Conservation (phyloP, 2,329 filamentous ascomycete species). For the Hypoxylon sp. region DNA sequence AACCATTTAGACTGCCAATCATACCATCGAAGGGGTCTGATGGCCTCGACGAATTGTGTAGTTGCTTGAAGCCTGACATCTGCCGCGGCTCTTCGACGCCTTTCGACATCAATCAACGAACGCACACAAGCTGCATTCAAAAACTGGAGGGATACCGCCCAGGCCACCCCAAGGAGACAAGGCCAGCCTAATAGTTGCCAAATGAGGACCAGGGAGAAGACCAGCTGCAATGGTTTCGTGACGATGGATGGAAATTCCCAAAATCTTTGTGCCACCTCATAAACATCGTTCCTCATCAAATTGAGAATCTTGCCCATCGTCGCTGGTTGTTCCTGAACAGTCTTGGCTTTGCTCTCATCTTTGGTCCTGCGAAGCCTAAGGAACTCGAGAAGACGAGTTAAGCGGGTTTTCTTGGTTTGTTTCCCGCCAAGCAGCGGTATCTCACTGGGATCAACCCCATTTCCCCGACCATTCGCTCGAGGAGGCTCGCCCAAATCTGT, state of each 20-base stretch:
- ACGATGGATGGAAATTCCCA: conserved; percentile 88
- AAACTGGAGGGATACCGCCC: conserved; percentile 77
- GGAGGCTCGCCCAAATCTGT: conserved; percentile 49
- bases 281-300: conserved; percentile 85
- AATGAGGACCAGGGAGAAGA: conserved; percentile 80
- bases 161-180: conserved; percentile 79
- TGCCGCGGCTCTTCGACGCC: conserved; percentile 78
- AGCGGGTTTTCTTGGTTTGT: conserved; percentile 47
- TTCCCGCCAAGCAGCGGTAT: conserved; percentile 45
- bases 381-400: conserved; percentile 50
- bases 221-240: conserved; percentile 81
- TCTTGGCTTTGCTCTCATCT: conserved; percentile 46
- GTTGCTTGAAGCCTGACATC: conserved; percentile 85
- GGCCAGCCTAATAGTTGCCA: conserved; percentile 86
- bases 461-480: conserved; percentile 37
- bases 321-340: conserved; percentile 69
- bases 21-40: conserved; percentile 85
- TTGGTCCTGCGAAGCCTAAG: conserved; percentile 47
- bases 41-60: conserved; percentile 88
- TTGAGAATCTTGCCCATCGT: conserved; percentile 94
- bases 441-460: conserved; percentile 42
- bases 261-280: conserved; percentile 85
- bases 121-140: conserved; percentile 79
- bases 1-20: conserved; percentile 87
- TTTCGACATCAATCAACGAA: conserved; percentile 77